Evolutionary conservation across 2,329 filamentous ascomycete genomes (phyloP).

Genomic region (Fusarium sp.): DNA sequence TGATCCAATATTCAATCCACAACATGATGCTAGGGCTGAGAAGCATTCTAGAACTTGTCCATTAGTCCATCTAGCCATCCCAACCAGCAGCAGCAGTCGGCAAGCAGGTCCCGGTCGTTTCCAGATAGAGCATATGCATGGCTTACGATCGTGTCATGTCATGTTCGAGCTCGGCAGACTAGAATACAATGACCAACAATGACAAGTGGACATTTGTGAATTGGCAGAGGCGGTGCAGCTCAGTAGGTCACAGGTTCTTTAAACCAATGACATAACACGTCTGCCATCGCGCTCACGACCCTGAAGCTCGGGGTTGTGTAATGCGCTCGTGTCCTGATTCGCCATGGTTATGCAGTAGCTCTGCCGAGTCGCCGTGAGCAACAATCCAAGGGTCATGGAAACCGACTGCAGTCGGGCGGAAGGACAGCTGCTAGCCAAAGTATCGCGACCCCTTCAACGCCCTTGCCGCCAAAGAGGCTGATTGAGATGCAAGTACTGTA

Average conservation of each 20-base stretch:
- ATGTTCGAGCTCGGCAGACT: slow-evolving; percentile 2
- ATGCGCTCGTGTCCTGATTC: slow-evolving; percentile 24
- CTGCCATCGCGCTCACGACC: background rate
- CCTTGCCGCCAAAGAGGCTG: slow-evolving; percentile 23
- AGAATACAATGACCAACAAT: slow-evolving; percentile 16
- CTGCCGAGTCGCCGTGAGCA: slow-evolving; percentile 20
- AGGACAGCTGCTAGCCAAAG: slow-evolving; percentile 12
- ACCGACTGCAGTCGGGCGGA: slow-evolving; percentile 23
- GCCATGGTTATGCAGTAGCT: slow-evolving; percentile 20
- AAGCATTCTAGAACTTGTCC: slow-evolving; percentile 34
- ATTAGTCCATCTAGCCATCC: background rate
- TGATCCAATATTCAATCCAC: background rate
- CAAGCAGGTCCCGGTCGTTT: slow-evolving; percentile 22
- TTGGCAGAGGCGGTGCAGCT: slow-evolving; percentile 33
- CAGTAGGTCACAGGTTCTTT: slow-evolving; percentile 14
- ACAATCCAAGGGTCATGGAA: slow-evolving; percentile 25
- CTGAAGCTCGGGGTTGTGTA: background rate
- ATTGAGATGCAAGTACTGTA: slow-evolving; percentile 1
- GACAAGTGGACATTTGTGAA: slow-evolving; percentile 22
- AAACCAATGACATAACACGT: slow-evolving; percentile 22
- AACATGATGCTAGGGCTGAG: slow-evolving; percentile 4
- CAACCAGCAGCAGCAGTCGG: slow-evolving; percentile 1
- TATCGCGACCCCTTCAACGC: slow-evolving; percentile 9
- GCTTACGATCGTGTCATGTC: background rate
- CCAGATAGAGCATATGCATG: slow-evolving; percentile 24